Evolutionary conservation across 2,329 filamentous ascomycete species (phyloP).

Genomic region (Beauveria brongniartii): DNA sequence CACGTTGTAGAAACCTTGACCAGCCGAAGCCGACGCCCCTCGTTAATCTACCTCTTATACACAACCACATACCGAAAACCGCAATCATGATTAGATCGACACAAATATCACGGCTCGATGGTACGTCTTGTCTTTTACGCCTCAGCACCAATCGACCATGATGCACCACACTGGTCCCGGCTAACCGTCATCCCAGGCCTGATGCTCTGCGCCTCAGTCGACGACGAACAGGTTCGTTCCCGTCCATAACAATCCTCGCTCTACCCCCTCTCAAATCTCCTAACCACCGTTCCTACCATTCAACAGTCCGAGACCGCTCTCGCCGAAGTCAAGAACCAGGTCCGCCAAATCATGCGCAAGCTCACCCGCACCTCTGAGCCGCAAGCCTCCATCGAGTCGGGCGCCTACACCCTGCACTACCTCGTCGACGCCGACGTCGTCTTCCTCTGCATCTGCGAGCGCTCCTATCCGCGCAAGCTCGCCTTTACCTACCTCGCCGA

Average conservation of each 20-base stretch:
- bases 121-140: constrained; percentile 34
- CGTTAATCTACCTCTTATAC: not conserved
- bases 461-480: constrained; percentile 92
- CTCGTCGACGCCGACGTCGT: constrained; percentile 74
- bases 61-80: not conserved
- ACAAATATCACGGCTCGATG: constrained; percentile 88
- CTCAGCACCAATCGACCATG: not conserved
- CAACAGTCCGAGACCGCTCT: constrained; percentile 60
- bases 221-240: constrained; percentile 65
- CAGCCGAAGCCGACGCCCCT: not conserved
- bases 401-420: constrained; percentile 80
- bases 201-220: constrained; percentile 89
- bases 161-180: not conserved
- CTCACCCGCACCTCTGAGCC: constrained; percentile 82
- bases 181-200: constrained; percentile 53
- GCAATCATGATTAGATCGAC: constrained; percentile 76
- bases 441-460: constrained; percentile 90
- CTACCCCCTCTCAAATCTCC: not conserved
- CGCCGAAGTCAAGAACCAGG: constrained; percentile 79
- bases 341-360: constrained; percentile 82
- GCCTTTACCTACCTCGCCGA: constrained; percentile 97
- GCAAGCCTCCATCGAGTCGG: constrained; percentile 86
- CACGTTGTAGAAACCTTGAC: constrained; percentile 16
- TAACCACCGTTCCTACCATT: not conserved
- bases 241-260: no score